Conservation (phyloP, 805 yeast species). For the Kluyveromyces wickerhamii region DNA sequence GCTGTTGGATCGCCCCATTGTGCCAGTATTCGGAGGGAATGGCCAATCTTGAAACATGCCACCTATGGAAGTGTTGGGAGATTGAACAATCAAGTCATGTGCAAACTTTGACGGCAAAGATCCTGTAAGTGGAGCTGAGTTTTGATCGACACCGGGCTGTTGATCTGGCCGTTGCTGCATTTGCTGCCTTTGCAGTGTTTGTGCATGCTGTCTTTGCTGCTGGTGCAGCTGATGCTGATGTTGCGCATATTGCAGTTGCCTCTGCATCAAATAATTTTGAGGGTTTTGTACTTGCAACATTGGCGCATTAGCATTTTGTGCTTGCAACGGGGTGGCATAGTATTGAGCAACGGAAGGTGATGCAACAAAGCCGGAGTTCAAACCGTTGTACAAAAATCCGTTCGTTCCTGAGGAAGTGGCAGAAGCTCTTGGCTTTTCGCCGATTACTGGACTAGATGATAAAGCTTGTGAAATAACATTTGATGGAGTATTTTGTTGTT, state of each 20-base stretch:
- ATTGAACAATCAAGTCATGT: slow-evolving; percentile 27
- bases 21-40: slow-evolving; percentile 4
- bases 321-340: slow-evolving; percentile 29
- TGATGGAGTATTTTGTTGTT: slow-evolving; percentile 2
- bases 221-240: slow-evolving; percentile 15
- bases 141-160: not conserved
- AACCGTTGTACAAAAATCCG: slow-evolving; percentile 12
- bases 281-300: slow-evolving; percentile 12
- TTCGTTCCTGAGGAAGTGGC: slow-evolving; percentile 4
- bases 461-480: slow-evolving; percentile 3
- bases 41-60: slow-evolving; percentile 31
- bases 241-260: slow-evolving; percentile 19
- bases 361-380: slow-evolving; percentile 24
- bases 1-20: slow-evolving; percentile 7
- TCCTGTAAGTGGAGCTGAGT: slow-evolving; percentile 21
- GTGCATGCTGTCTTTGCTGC: slow-evolving; percentile 14
- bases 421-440: slow-evolving; percentile 3
- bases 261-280: slow-evolving; percentile 15
- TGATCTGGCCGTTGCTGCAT: slow-evolving; percentile 7
- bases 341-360: slow-evolving; percentile 28
- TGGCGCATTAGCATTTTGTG: slow-evolving; percentile 20
- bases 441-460: slow-evolving; percentile 4
- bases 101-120: slow-evolving; percentile 28
- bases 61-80: slow-evolving; percentile 23
- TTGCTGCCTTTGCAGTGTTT: slow-evolving; percentile 15